A percentile compares a stretch with the other conserved stretches of the same genome.
phyloP scores from a whole-genome alignment of 1,284 basidiomycete species.

The Wolfiporia cocos region DNA sequence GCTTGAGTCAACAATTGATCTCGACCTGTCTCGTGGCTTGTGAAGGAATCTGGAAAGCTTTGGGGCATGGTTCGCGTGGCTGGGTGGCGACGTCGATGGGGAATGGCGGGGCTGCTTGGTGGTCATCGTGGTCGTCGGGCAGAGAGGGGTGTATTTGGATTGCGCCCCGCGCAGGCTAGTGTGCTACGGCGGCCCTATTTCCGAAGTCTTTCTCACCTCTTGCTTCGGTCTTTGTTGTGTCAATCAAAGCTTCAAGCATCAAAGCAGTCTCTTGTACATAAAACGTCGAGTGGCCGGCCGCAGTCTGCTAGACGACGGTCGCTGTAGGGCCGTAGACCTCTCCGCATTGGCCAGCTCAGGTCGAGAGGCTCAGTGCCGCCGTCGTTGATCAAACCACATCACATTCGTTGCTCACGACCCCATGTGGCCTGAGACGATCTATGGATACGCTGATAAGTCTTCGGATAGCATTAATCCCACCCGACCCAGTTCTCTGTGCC shows the following conservation, averaged over 20 bases:
- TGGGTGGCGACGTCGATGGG: slow-evolving; percentile 27
- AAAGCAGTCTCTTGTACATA: neutral
- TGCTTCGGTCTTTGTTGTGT: neutral
- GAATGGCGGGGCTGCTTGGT: slow-evolving; percentile 24
- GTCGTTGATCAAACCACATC: too few relatives aligned
- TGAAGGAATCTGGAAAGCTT: slow-evolving; percentile 66
- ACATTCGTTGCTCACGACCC: too few relatives aligned
- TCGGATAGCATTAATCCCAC: too few relatives aligned
- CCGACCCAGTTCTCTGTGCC: too few relatives aligned
- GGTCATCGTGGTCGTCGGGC: slow-evolving; percentile 25
- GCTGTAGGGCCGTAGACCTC: too few relatives aligned
- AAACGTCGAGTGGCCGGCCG: neutral
- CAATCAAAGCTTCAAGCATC: too few relatives aligned
- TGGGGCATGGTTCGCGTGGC: slow-evolving; percentile 29
- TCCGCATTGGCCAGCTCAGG: too few relatives aligned
- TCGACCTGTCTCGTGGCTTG: slow-evolving; percentile 57
- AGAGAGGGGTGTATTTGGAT: slow-evolving; percentile 2
- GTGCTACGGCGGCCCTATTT: slow-evolving; percentile 1
- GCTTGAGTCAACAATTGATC: slow-evolving; percentile 43
- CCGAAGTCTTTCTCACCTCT: neutral
- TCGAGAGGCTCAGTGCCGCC: too few relatives aligned
- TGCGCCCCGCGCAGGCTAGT: neutral
- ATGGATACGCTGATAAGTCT: too few relatives aligned
- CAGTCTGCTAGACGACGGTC: neutral
- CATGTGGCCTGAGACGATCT: too few relatives aligned